Conservation (phyloP, 176 grass and related monocot species). For the Miscanthus lutarioriparius region DNA sequence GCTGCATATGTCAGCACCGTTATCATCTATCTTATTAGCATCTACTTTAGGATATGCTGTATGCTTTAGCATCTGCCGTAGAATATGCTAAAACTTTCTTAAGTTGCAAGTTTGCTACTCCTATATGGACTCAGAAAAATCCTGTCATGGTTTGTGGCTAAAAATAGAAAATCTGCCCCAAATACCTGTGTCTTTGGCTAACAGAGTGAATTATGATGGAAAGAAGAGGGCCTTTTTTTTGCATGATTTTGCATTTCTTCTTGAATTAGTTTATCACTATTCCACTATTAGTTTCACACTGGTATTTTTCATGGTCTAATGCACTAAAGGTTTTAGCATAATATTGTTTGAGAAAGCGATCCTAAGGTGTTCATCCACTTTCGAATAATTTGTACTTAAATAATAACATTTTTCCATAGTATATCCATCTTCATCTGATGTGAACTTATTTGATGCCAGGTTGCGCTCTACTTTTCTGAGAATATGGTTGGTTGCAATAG, state of each 20-base stretch:
- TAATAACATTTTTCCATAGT: background rate
- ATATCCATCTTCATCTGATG: constrained; percentile 21
- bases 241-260: background rate
- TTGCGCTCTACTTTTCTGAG: constrained; percentile 13
- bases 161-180: too few species aligned
- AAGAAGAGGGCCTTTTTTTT: background rate
- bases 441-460: constrained; percentile 26
- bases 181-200: too few species aligned
- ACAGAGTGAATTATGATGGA: background rate
- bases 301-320: constrained; percentile 30
- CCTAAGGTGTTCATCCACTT: constrained; percentile 1
- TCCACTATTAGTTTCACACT: constrained; percentile 1
- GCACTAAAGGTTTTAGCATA: constrained; percentile 10
- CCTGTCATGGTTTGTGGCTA: too few species aligned
- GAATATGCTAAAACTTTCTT: too few species aligned
- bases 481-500: constrained; percentile 69
- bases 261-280: background rate
- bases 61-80: too few species aligned
- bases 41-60: too few species aligned
- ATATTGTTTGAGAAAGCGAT: constrained; percentile 14
- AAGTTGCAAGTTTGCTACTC: too few species aligned
- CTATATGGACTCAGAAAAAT: too few species aligned
- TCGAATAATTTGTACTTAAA: constrained; percentile 18
- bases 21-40: too few species aligned
- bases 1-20: too few species aligned